Evolutionary conservation across 371 early-diverging fungal genomes (phyloP), one percentile per base, ranked within the genome.

Genomic region (Dinochytrium kinnereticum): DNA sequence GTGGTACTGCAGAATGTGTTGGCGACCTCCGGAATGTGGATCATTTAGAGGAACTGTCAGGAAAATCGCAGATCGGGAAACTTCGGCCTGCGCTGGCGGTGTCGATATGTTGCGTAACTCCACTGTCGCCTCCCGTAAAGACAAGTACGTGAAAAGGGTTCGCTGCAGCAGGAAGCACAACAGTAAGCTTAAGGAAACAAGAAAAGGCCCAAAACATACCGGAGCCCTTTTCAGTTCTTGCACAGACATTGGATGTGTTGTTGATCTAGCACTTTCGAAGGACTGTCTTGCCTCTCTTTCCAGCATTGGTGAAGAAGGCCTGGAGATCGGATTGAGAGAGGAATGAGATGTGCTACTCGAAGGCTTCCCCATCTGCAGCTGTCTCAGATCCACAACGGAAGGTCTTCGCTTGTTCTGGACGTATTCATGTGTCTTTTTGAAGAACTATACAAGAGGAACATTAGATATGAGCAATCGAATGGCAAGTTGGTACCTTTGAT

Each of bases 101-200:
- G 55, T 15, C n/a, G 26, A 44, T 44, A 7, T 44, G 44, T 13
- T 5, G 13, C 55, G 13, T 26, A 53, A 5, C 5, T 53, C 55
- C 10, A 24, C 55, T 5, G 26, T 21, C 5, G 55, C 13, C 5
- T 53, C 55, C 26, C 26, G n/a, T 13, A 53, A 26, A n/a, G 55
- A 53, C 5, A 53, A 21, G 55, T 53, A 53, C n/a, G n/a, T 53
- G 55, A 53, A 53, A n/a, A 53, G 55, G 5, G 55, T n/a, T 53
- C 55, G 7, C 55, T 53, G 13, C 26, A n/a, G 24, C 7, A 53
- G 26, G 5, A n/a, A 53, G 26, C 5, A 26, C 55, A 15, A 53
- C 26, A 21, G 26, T 13, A 53, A 53, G 13, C 55, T 15, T 5
- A 5, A 53, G 26, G 26, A 26, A 15, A 53, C 26, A 5, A 5